phyloP scores from a whole-genome alignment of 768 basidiomycete genomes.

The Lactarius akahatsu region DNA sequence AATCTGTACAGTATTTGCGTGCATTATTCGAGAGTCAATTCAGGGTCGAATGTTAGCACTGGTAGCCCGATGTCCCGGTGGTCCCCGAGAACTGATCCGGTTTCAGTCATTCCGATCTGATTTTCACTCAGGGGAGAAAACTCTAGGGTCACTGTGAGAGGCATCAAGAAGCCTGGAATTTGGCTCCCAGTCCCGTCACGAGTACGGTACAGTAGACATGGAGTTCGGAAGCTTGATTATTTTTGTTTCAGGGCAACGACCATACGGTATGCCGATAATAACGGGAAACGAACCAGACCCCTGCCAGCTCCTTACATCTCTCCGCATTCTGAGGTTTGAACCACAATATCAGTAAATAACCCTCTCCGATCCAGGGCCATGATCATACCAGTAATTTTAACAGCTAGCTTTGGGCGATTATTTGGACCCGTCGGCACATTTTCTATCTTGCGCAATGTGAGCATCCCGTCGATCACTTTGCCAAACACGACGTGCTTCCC shows the following conservation, averaged over 20 bases:
- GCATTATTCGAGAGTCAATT: neutral
- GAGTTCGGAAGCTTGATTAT: neutral
- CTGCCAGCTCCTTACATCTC: constrained; percentile 37
- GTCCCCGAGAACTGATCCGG: neutral
- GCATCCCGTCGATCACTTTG: constrained; percentile 87
- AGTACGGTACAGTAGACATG: neutral
- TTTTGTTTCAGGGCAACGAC: neutral
- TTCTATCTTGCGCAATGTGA: constrained; percentile 94
- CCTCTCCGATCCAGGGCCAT: neutral
- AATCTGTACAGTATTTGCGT: neutral
- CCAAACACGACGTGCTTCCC: constrained; percentile 95
- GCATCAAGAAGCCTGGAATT: neutral
- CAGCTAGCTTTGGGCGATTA: constrained; percentile 83
- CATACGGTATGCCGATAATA: neutral
- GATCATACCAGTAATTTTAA: constrained; percentile 78
- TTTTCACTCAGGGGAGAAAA: neutral
- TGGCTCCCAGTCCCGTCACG: neutral
- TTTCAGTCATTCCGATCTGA: neutral
- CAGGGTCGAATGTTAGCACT: neutral
- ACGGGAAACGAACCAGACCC: neutral
- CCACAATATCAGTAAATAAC: neutral
- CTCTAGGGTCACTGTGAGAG: neutral
- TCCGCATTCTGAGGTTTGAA: constrained; percentile 38
- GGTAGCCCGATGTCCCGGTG: neutral
- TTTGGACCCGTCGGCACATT: constrained; percentile 90